Conservation (phyloP, 2,329 filamentous ascomycete species). For the Diaporthe sp. region DNA sequence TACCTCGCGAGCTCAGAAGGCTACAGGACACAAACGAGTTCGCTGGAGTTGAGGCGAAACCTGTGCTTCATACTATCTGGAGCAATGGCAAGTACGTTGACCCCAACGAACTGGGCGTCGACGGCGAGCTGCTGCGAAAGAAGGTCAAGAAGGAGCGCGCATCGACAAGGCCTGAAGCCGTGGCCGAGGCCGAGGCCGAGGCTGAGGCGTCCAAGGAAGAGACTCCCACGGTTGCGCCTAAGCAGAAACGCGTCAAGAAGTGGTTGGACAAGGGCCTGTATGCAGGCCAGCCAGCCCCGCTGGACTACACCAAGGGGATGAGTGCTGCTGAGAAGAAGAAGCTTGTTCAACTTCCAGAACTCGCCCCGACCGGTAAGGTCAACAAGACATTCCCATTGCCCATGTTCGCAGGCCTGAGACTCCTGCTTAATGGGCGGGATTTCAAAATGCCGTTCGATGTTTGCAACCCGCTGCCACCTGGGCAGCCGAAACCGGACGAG, state of each 20-base stretch:
- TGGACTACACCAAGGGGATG: slow-evolving; percentile 60
- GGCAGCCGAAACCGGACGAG: slow-evolving; percentile 90
- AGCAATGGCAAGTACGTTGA: slow-evolving; percentile 72
- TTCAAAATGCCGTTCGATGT: slow-evolving; percentile 92
- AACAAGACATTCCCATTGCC: slow-evolving; percentile 77
- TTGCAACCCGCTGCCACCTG: slow-evolving; percentile 86
- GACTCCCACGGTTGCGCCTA: slow-evolving; percentile 49
- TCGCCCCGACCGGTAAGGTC: slow-evolving; percentile 56
- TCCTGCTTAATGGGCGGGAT: slow-evolving; percentile 78
- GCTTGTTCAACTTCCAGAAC: slow-evolving; percentile 58
- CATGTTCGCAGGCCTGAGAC: slow-evolving; percentile 79
- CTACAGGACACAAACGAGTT: slow-evolving; percentile 73
- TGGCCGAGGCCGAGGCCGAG: slow-evolving; percentile 5
- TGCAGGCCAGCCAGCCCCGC: slow-evolving; percentile 76
- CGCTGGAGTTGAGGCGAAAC: slow-evolving; percentile 66
- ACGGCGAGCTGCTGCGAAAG: slow-evolving; percentile 51
- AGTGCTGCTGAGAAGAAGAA: slow-evolving; percentile 62
- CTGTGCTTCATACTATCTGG: slow-evolving; percentile 70
- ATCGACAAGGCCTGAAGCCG: slow-evolving; percentile 8
- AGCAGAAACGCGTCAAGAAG: slow-evolving; percentile 70
- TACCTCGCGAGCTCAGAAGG: slow-evolving; percentile 67
- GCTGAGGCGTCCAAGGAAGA: slow-evolving; percentile 34
- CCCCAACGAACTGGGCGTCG: slow-evolving; percentile 47
- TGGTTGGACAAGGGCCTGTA: slow-evolving; percentile 89
- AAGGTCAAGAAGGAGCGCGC: slow-evolving; percentile 44